Evolutionary conservation across 441 rosid genomes (phyloP).

Genomic region (Aquilaria agallochum): DNA sequence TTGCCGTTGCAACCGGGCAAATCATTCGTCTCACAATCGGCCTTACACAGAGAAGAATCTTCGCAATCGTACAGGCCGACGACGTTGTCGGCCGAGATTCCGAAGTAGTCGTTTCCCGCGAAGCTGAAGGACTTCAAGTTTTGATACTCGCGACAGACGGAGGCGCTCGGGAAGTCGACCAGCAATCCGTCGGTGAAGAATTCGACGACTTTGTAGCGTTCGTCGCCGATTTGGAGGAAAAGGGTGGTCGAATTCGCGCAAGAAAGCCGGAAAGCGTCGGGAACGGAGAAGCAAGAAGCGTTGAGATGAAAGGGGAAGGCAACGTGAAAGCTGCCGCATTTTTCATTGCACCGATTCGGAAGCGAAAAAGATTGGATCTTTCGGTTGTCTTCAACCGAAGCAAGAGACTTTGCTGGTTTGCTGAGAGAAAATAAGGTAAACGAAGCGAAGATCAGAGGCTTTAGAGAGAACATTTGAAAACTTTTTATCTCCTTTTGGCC

Average conservation of each 20-base stretch:
- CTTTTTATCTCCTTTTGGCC: background rate
- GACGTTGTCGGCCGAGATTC: slow-evolving; percentile 61
- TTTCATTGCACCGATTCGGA: slow-evolving; percentile 37
- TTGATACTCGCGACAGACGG: slow-evolving; percentile 60
- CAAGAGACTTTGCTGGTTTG: slow-evolving; percentile 22
- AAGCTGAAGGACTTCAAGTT: slow-evolving; percentile 54
- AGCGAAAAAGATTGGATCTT: slow-evolving; percentile 10
- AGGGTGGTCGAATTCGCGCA: slow-evolving; percentile 62
- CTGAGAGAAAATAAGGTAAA: slow-evolving; percentile 34
- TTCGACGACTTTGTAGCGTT: slow-evolving; percentile 45
- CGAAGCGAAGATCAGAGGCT: slow-evolving; percentile 24
- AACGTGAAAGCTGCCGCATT: slow-evolving; percentile 53
- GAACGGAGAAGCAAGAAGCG: slow-evolving; percentile 31
- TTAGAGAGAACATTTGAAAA: slow-evolving; percentile 12
- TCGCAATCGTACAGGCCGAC: slow-evolving; percentile 76
- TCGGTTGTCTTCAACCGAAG: slow-evolving; percentile 22
- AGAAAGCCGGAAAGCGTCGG: slow-evolving; percentile 46
- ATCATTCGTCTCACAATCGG: slow-evolving; percentile 58
- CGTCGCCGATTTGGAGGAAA: slow-evolving; percentile 43
- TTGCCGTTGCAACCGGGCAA: slow-evolving; percentile 56
- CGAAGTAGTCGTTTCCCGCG: slow-evolving; percentile 39
- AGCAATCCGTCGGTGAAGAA: slow-evolving; percentile 70
- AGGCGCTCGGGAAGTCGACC: slow-evolving; percentile 57
- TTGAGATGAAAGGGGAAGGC: slow-evolving; percentile 70
- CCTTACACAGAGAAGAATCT: slow-evolving; percentile 78